These are phyloP conservation scores for Pittosporum tobira DNA, from an alignment of 129 eudicot species.

Conservation along the genomic window DNA sequence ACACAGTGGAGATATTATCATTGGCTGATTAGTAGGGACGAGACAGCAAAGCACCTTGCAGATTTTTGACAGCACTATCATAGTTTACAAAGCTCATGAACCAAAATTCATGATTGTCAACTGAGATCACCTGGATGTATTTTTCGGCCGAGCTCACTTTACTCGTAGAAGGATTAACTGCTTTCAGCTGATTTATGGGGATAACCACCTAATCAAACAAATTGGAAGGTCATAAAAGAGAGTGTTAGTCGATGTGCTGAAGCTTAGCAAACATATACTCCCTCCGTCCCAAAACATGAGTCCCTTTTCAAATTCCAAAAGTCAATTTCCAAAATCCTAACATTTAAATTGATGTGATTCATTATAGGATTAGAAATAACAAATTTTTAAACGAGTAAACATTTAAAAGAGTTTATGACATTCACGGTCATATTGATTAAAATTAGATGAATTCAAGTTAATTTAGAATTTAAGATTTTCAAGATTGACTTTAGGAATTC, in stretches of 20 bases:
- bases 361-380: too few relatives aligned
- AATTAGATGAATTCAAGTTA: too few relatives aligned
- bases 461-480: too few relatives aligned
- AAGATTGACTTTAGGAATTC: neutral
- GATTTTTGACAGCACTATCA: slow-evolving; percentile 67
- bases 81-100: slow-evolving; percentile 89
- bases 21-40: slow-evolving; percentile 28
- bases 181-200: slow-evolving; percentile 72
- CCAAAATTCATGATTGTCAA: slow-evolving; percentile 90
- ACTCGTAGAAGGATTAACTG: slow-evolving; percentile 77
- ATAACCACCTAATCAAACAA: slow-evolving; percentile 53
- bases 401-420: neutral
- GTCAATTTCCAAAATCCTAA: too few relatives aligned
- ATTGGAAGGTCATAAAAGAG: neutral
- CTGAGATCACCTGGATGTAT: slow-evolving; percentile 75
- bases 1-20: neutral
- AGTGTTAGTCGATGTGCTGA: neutral
- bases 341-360: too few relatives aligned
- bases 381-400: neutral
- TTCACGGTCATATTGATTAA: too few relatives aligned
- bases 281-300: too few relatives aligned
- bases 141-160: slow-evolving; percentile 68
- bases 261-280: neutral
- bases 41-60: slow-evolving; percentile 49
- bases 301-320: too few relatives aligned